A percentile compares a stretch with the other conserved stretches of the same genome.
Conservation (phyloP, 1,139 yeast species). For the Yamadazyma pseudoaaseri region DNA sequence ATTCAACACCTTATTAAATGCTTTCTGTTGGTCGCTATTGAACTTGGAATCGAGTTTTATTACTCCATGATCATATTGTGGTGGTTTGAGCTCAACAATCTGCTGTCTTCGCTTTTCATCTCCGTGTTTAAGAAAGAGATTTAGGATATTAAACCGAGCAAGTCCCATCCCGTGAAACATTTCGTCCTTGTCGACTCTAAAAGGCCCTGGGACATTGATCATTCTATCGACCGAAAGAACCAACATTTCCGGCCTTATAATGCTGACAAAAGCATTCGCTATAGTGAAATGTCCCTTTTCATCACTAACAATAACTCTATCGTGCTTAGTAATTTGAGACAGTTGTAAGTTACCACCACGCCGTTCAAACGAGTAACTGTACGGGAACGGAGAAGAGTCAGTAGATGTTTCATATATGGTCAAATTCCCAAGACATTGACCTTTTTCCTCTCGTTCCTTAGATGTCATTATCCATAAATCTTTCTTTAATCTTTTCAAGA, state of each 20-base stretch:
- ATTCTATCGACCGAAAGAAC: constrained; percentile 50
- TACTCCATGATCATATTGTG: constrained; percentile 17
- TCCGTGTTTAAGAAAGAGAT: constrained; percentile 58
- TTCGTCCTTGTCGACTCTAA: constrained; percentile 80
- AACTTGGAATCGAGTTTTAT: constrained; percentile 6
- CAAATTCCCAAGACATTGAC: constrained; percentile 57
- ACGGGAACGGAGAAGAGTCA: constrained; percentile 13
- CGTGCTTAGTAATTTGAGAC: constrained; percentile 50
- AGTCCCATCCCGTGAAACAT: constrained; percentile 71
- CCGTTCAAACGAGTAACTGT: constrained; percentile 49
- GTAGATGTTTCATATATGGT: constrained; percentile 32
- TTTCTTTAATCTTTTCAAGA: constrained; percentile 49
- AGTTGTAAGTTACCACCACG: constrained; percentile 20
- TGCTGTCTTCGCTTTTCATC: constrained; percentile 52
- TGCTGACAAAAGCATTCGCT: constrained; percentile 57
- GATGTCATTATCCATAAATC: constrained; percentile 72
- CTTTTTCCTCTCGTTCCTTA: constrained; percentile 57
- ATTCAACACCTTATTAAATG: constrained; percentile 61
- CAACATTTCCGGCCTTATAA: constrained; percentile 28
- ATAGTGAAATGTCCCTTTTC: constrained; percentile 77
- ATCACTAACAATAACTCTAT: constrained; percentile 72
- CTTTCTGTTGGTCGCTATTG: constrained; percentile 69
- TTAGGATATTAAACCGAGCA: constrained; percentile 74
- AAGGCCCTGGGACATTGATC: constrained; percentile 39
- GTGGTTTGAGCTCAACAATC: constrained; percentile 56